These are phyloP conservation scores for Spergularia marina DNA, from an alignment of 148 eudicot species.

Conservation along the genomic window DNA sequence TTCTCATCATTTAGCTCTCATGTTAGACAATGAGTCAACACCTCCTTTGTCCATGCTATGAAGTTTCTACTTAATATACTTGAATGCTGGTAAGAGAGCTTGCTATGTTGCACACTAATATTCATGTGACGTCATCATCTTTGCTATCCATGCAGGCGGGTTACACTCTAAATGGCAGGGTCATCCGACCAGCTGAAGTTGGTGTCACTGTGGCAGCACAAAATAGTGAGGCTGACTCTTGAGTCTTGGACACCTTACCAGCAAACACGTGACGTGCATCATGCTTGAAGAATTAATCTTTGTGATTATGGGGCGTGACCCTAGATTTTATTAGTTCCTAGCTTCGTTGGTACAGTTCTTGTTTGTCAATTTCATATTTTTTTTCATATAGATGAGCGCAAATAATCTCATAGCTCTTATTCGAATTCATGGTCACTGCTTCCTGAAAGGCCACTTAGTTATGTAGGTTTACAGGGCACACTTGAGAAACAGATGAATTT, in stretches of 20 bases:
- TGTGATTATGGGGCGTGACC: constrained; percentile 13
- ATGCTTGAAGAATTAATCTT: background rate
- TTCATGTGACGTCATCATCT: background rate
- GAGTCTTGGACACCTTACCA: constrained; percentile 16
- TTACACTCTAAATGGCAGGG: constrained; percentile 69
- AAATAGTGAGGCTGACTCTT: constrained; percentile 37
- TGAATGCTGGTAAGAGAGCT: background rate
- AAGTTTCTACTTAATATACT: background rate
- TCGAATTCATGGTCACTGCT: background rate
- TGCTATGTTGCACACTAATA: background rate
- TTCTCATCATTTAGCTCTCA: no score
- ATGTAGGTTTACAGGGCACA: background rate
- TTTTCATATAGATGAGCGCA: constrained; percentile 1
- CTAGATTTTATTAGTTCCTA: constrained; percentile 13
- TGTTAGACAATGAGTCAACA: no score
- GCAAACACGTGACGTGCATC: background rate
- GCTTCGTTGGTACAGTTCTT: constrained; percentile 9
- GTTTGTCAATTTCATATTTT: background rate
- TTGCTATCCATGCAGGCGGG: constrained; percentile 53
- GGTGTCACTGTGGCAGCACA: constrained; percentile 67
- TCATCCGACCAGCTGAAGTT: constrained; percentile 94
- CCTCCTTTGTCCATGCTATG: background rate
- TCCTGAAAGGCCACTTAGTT: background rate
- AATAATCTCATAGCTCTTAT: background rate
- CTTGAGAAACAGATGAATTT: no score